Evolutionary conservation across 2,329 filamentous ascomycete genomes (phyloP), one percentile per base, ranked within the genome.

Genomic region (Aaosphaeria pasadenensis): DNA sequence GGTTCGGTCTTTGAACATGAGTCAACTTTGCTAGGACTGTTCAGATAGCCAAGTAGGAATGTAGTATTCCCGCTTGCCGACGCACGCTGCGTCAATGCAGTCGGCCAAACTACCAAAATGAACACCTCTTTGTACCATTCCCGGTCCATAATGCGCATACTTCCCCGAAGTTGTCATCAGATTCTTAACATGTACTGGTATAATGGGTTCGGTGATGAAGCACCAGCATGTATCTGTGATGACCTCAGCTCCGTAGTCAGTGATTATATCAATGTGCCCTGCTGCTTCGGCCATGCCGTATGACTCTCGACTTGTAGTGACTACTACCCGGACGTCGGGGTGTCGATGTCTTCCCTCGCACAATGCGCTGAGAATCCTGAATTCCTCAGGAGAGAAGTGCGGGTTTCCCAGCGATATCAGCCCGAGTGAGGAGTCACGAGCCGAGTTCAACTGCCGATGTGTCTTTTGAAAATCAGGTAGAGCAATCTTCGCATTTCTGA

Each of bases 221-320:
- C 74, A 77, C 74, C 74, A 77, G 45, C 74, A 77, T 0, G 73
- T 76, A 50, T 78, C 74, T 0, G 70, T 76, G 9, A 77, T 57
- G 4, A 76, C 44, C 24, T 62, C 56, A 1, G 59, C 71, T 0
- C 75, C 74, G 44, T 76, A 76, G 0, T 11, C 32, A 11, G 71
- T 57, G 2, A 77, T 36, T 5, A 44, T 44, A 0, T 54, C 48
- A 3, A 72, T 45, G 5, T 65, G 49, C 0, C 71, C 70, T 0
- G 59, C 62, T 7, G 64, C 56, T 2, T 38, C 32, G 6, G 66
- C 67, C 36, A 46, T 43, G 7, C 38, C 41, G 33, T 56, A 53
- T 5, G 52, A 55, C 2, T 50, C 31, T 6, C 60, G 56, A 6
- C 48, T 69, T 3, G 46, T 47, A 3, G 52, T 54, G 5, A 54